Evolutionary conservation across 106 monocot genomes (phyloP), one percentile per base, ranked within the genome.

Genomic region (Narthecium ossifragum): DNA sequence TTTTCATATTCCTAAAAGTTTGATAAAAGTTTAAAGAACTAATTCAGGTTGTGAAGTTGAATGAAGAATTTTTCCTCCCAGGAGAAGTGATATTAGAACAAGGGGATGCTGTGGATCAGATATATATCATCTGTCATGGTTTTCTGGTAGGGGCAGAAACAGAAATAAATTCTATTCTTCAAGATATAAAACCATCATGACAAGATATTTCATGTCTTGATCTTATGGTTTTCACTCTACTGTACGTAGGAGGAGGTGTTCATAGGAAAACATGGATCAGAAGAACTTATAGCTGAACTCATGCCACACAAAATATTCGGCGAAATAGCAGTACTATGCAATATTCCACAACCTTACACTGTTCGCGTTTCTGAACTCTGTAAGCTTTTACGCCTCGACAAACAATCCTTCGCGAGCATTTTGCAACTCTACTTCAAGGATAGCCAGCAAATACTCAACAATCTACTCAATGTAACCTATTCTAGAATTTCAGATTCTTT

Each of bases 61-160:
- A 86, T 17, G 94, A 94, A 41, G 94, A 94, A 41, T 89, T 90
- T 70, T 94, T 83, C 55, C 85, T 94, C 41, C 94, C 94, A 2
- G 94, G 89, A 14, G 86, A 94, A 71, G 74, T 90, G 63, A 75
- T 94, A 24, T 30, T 94, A 40, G 94, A 94, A 52, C 94, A 86
- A 46, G 94, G 85, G 52, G 56, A 61, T 78, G 75, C 86, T 26
- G 83, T 94, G 20, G 85, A 94, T 73, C 89, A 94, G 52, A 75
- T 94, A 54, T 94, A 94, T 73, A 90, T 94, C 62, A 78, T 94
- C 37, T 80, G 79, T 40, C 72, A 86, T 51, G 94, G 89, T 34
- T 13, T 59, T 5, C 70, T 92, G 81, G 92, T 92, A 75, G 51
- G 36, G 17, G n/a, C n/a, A n/a, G n/a, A n/a, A n/a, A n/a, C n/a